These are phyloP conservation scores for Vanrija humicola DNA, from an alignment of 1,284 basidiomycete species.

Conservation along the genomic window DNA sequence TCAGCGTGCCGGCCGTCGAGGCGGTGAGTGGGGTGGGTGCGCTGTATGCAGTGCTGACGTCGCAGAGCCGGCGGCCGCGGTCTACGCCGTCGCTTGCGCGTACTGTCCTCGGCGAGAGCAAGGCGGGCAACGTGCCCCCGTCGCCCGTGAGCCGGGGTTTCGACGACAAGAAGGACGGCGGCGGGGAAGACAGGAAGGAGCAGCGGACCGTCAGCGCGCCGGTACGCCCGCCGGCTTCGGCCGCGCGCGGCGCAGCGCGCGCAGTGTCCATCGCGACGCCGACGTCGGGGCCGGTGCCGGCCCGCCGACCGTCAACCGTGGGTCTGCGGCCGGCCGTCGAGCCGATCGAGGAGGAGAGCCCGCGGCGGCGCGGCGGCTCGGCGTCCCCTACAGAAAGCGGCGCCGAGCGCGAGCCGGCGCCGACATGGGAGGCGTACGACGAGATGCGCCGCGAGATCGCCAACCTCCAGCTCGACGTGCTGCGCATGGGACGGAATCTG, in stretches of 20 bases:
- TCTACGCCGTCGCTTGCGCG: neutral
- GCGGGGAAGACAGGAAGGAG: too few relatives aligned
- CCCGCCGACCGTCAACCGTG: conserved; percentile 4
- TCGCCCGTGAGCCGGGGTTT: conserved; percentile 4
- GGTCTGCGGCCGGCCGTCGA: conserved; percentile 3
- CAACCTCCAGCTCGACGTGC: conserved; percentile 35
- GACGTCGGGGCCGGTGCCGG: neutral
- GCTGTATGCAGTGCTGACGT: neutral
- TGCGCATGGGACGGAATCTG: conserved; percentile 29
- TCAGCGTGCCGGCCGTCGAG: conserved; percentile 3
- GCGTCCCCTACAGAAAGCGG: neutral
- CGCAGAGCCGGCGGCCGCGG: neutral
- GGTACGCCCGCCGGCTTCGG: neutral
- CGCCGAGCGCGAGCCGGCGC: neutral
- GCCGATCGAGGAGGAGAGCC: neutral
- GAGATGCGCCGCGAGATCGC: conserved; percentile 27
- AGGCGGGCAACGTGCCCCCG: neutral
- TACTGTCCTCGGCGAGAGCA: conserved; percentile 2
- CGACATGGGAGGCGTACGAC: conserved; percentile 14
- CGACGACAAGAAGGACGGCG: neutral
- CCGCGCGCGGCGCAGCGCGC: neutral
- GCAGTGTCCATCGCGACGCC: neutral
- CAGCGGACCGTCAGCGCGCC: too few relatives aligned
- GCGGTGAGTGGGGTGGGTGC: too few relatives aligned
- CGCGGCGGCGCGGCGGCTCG: neutral